Percentiles rank a stretch among this genome's conserved stretches.
Evolutionary conservation across 257 asterid genomes (phyloP).

Genomic region (Solanum bukasovii): DNA sequence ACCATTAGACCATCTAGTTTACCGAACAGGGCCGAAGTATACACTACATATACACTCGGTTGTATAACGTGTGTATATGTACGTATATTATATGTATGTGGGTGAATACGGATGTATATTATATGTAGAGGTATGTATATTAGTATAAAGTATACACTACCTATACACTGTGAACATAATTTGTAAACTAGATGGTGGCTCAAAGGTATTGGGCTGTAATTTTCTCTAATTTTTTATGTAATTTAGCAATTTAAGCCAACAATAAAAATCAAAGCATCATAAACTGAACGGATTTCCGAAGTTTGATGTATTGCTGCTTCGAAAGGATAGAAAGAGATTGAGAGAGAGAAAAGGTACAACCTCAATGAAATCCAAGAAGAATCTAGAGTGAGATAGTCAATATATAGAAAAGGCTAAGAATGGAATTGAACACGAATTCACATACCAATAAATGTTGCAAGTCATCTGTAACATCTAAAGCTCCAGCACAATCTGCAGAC

Average conservation of each 20-base stretch:
- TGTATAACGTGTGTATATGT: not conserved
- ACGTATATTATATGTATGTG: not conserved
- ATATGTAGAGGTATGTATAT: not conserved
- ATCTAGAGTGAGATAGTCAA: not conserved
- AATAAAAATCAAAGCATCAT: not conserved
- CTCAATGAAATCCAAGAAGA: not conserved
- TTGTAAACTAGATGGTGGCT: not conserved
- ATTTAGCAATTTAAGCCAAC: not conserved
- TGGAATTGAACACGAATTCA: not conserved
- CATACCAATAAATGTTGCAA: conserved; percentile 89
- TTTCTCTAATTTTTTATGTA: not conserved
- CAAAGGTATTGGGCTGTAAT: not conserved
- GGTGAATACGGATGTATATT: not conserved
- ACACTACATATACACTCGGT: not conserved
- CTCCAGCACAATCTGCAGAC: conserved; percentile 98
- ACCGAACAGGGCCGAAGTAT: not conserved
- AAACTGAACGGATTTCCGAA: not conserved
- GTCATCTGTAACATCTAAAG: conserved; percentile 86
- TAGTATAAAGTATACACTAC: not conserved
- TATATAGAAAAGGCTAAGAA: not conserved
- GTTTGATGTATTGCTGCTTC: not conserved
- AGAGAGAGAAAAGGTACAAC: not conserved
- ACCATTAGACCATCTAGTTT: not conserved
- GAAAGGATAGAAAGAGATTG: not conserved
- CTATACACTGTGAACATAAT: not conserved